These are phyloP conservation scores for Bretschneidera sinensis DNA, from an alignment of 345 rosid genomes.

Conservation along the genomic window DNA sequence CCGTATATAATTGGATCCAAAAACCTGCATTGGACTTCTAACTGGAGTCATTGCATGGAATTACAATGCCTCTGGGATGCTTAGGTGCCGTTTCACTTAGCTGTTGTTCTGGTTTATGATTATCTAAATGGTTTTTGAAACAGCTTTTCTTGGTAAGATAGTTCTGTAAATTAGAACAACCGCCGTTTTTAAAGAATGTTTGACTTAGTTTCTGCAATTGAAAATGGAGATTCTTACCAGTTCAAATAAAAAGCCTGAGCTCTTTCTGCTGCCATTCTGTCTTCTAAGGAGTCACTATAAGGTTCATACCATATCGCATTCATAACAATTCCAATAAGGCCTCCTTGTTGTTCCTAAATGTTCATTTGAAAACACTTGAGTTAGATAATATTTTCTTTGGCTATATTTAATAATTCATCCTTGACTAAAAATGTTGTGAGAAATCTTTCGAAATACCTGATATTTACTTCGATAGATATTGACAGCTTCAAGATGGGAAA, in stretches of 20 bases:
- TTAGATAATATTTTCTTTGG: no score
- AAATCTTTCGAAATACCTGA: constrained; percentile 31
- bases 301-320: constrained; percentile 59
- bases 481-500: constrained; percentile 57
- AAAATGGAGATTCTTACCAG: constrained; percentile 38
- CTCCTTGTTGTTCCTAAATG: constrained; percentile 43
- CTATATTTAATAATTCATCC: background rate
- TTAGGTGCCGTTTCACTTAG: no score
- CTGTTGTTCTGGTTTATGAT: no score
- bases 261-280: constrained; percentile 53
- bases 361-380: no score
- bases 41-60: background rate
- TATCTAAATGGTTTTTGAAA: no score
- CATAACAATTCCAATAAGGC: constrained; percentile 58
- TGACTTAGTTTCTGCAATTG: no score
- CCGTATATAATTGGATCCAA: constrained; percentile 59
- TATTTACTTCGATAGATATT: constrained; percentile 38
- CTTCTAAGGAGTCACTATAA: constrained; percentile 40
- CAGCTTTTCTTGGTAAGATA: no score
- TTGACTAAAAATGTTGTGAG: background rate
- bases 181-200: no score
- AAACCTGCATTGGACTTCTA: constrained; percentile 37
- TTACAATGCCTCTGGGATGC: no score
- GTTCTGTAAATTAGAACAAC: no score
- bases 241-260: constrained; percentile 54